Base-by-base conservation (phyloP, 441 rosid genomes). In the Aleurites moluccanus region DNA sequence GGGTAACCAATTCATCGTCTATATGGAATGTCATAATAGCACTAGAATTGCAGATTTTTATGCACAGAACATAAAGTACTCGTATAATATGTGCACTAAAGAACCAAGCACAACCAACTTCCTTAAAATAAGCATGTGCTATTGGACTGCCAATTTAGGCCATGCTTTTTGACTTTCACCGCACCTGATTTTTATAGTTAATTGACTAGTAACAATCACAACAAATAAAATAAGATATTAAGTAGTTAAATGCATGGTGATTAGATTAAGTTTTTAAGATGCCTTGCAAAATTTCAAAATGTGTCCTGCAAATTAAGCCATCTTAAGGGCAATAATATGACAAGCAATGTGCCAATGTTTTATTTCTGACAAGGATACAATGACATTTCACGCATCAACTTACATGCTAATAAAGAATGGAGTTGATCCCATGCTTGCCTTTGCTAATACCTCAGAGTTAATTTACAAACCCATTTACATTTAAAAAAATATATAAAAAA, bases 401-500 rank as follows among this genome's bases (percentile, higher is more conserved):
- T 44, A 25, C 27, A 28, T 44, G 49, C 7, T 42, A 64, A 40
- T 21, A 73, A 44, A 38, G n/a, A 11, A 40, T 25, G 62, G 14
- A 57, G 18, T 64, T 35, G 42, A 52, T 52, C 20, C 3, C 16
- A n/a, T 53, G 59, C 59, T 68, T 74, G 49, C 53, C 50, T 68
- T 53, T 16, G 42, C 45, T 33, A 52, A 59, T 55, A 27, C n/a
- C 50, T 66, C 28, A 40, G 1, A 30, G 27, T 45, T 45, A 77
- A 74, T 71, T 69, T 69, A 68, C 77, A 75, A 40, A n/a, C 66
- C 40, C 40, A 27, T 64, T 10, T 35, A 74, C 49, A 72, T 30
- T 11, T 4, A 23, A 3, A 13, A 13, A 59, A 27, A 27, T 2
- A 18, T 35, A 70, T 60, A 45, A 45, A 40, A 61, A 4, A 64